These are phyloP conservation scores for Harringtonia lauricola DNA, from an alignment of 2,329 filamentous ascomycete genomes.

Conservation along the genomic window DNA sequence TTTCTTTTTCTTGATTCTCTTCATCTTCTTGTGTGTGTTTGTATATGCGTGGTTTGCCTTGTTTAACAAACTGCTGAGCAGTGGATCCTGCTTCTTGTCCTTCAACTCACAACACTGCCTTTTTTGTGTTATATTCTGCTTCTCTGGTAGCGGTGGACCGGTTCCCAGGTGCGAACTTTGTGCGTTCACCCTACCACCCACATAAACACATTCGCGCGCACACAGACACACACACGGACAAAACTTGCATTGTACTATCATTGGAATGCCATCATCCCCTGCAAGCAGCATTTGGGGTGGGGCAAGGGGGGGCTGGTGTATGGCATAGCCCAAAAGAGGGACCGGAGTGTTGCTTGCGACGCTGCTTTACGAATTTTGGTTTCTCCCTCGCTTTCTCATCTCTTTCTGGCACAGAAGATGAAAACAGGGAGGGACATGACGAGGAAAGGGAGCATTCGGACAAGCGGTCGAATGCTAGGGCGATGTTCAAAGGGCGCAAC, in stretches of 20 bases:
- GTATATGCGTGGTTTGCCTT: not conserved
- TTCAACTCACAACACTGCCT: not conserved
- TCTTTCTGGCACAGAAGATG: not conserved
- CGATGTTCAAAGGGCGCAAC: too few relatives aligned
- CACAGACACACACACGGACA: not conserved
- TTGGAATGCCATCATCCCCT: too few relatives aligned
- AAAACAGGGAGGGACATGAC: too few relatives aligned
- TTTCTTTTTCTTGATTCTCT: not conserved
- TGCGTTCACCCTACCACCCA: not conserved
- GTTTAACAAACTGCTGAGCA: not conserved
- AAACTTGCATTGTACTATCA: too few relatives aligned
- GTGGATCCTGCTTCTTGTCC: not conserved
- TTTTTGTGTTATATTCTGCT: not conserved
- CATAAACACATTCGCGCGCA: not conserved
- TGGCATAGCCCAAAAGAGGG: not conserved
- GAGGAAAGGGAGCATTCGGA: too few relatives aligned
- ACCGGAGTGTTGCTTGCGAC: slow-evolving; percentile 1
- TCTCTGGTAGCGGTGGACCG: not conserved
- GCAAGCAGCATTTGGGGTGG: too few relatives aligned
- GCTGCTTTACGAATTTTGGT: not conserved
- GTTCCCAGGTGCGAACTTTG: slow-evolving; percentile 2
- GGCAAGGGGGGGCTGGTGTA: too few relatives aligned
- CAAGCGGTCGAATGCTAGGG: too few relatives aligned
- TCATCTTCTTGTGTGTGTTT: not conserved
- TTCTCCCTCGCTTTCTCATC: too few relatives aligned